Evolutionary conservation across 2,329 filamentous ascomycete genomes (phyloP), one percentile per base, ranked within the genome.

Genomic region (Colletotrichum liriopes): DNA sequence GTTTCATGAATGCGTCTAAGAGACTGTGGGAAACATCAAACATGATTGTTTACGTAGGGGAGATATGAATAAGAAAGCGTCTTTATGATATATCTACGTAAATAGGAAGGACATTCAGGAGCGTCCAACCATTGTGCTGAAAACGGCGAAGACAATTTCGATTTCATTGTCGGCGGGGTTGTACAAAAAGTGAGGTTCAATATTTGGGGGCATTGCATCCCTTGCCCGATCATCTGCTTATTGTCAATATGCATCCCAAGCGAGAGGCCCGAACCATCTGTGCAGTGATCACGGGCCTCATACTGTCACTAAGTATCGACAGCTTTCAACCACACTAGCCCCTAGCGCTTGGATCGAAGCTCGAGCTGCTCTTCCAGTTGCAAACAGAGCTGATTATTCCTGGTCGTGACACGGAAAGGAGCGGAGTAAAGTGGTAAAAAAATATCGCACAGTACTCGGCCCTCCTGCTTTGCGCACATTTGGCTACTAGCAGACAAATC

Each of bases 1-100:
- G 70, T 72, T 65, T 72, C 70, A 72, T 6, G 20, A 23, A 23
- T 59, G 66, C 60, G 58, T 45, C 47, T 12, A 41, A 65, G 29
- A 61, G 37, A 39, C 54, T 20, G 26, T 35, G 32, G 41, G 51
- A 5, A 39, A n/a, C 39, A 18, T 5, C 37, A 32, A 45, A 47
- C 45, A 29, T 68, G 56, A 56, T 43, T 29, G n/a, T 23, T 41
- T 5, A 16, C 14, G 35, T 16, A 51, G 26, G 20, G 12, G 20
- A 26, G 39, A 12, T 41, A 6, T 2, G 11, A 11, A 43, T 32
- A 26, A 37, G 2, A 18, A 26, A 7, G n/a, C 35, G 2, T 1
- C 35, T 37, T 37, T 9, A 11, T 37, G 35, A 8, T 37, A 4
- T n/a, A 9, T 39, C 5, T 4, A 12, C 11, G 1, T 9, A 16